Evolutionary conservation across 768 basidiomycete species (phyloP).

Genomic region (Calocybe gangraenosa): DNA sequence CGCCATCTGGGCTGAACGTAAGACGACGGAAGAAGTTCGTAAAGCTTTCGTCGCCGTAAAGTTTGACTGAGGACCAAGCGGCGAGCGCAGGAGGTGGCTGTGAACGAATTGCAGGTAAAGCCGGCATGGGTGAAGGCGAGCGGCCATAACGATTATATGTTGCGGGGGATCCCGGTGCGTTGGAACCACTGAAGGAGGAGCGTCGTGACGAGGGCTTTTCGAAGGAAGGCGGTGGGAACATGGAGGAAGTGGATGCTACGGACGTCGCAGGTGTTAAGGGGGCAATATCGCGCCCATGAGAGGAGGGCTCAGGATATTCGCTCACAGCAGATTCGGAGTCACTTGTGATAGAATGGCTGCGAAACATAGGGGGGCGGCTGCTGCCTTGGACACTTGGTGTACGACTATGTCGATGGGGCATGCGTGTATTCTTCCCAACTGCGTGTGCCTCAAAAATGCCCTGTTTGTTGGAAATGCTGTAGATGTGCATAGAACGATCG

Average conservation of each 20-base stretch:
- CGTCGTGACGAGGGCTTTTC: conserved; percentile 55
- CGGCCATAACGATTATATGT: conserved; percentile 65
- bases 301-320: conserved; percentile 42
- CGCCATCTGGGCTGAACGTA: conserved; percentile 94
- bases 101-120: conserved; percentile 88
- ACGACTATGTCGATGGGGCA: conserved; percentile 66
- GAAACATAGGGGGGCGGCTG: conserved; percentile 55
- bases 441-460: conserved; percentile 89
- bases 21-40: conserved; percentile 95
- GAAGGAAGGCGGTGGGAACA: conserved; percentile 66
- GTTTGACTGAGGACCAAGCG: conserved; percentile 63
- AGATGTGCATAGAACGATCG: conserved; percentile 95
- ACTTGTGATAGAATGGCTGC: conserved; percentile 70
- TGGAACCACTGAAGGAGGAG: conserved; percentile 77
- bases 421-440: conserved; percentile 81
- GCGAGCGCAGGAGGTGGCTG: conserved; percentile 42
- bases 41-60: conserved; percentile 94
- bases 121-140: conserved; percentile 87
- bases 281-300: conserved; percentile 27
- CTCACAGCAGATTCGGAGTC: conserved; percentile 61
- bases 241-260: conserved; percentile 62
- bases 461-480: conserved; percentile 74
- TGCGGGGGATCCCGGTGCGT: conserved; percentile 74
- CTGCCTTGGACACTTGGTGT: conserved; percentile 56
- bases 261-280: conserved; percentile 67